These are phyloP conservation scores for Fusarium circinatum DNA, from an alignment of 2,329 filamentous ascomycete species.

Conservation along the genomic window DNA sequence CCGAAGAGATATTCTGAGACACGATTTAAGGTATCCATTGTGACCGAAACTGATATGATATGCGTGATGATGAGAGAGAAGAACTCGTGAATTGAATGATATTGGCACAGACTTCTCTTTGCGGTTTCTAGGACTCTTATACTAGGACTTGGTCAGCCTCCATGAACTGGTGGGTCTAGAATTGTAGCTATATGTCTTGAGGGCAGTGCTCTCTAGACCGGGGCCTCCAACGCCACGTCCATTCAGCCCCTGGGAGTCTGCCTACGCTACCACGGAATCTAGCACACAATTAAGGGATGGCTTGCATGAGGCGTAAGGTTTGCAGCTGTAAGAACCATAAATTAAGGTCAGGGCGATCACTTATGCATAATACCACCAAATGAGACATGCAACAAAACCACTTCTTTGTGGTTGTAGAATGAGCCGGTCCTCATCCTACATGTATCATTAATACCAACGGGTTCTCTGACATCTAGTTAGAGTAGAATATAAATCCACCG, in stretches of 20 bases:
- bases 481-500: constrained; percentile 21
- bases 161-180: constrained; percentile 18
- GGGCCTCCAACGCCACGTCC: constrained; percentile 33
- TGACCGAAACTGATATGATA: not conserved
- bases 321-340: not conserved
- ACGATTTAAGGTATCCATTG: constrained; percentile 29
- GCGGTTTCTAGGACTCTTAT: constrained; percentile 23
- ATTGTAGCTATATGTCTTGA: not conserved
- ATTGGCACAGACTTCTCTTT: not conserved
- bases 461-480: constrained; percentile 14
- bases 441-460: constrained; percentile 35
- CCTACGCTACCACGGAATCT: constrained; percentile 15
- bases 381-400: not conserved
- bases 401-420: constrained; percentile 26
- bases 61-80: not conserved
- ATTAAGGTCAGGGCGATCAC: not conserved
- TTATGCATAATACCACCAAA: not conserved
- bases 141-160: constrained; percentile 16
- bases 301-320: constrained; percentile 13
- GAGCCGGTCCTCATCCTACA: constrained; percentile 27
- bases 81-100: not conserved
- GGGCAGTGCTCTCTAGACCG: constrained; percentile 35
- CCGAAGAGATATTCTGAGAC: constrained; percentile 38
- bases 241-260: constrained; percentile 20
- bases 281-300: not conserved